These are phyloP conservation scores for Cordyceps militaris DNA, from an alignment of 2,329 filamentous ascomycete species.

Conservation along the genomic window DNA sequence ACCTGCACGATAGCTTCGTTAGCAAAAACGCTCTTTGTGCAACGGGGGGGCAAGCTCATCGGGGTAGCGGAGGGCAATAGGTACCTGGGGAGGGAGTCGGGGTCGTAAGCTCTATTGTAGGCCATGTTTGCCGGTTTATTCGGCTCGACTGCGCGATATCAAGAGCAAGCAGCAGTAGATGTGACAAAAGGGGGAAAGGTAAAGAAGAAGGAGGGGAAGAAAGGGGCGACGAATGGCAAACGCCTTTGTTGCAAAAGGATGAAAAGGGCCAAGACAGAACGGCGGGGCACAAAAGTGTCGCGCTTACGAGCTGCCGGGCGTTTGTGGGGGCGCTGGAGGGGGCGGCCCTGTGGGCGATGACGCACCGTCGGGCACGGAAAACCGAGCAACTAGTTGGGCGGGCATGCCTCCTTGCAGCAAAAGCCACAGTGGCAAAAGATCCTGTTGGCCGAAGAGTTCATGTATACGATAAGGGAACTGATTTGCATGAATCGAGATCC, in stretches of 20 bases:
- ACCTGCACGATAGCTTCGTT: constrained; percentile 36
- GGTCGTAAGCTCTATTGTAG: constrained; percentile 89
- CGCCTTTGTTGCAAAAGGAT: neutral
- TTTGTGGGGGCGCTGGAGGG: neutral
- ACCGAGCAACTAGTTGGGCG: neutral
- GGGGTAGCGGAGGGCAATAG: neutral
- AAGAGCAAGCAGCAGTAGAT: neutral
- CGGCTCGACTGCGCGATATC: neutral
- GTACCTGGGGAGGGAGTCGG: constrained; percentile 88
- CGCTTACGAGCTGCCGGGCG: neutral
- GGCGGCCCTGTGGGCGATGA: neutral
- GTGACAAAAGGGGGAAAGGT: neutral
- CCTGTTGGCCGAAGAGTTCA: too few relatives aligned
- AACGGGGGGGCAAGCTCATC: neutral
- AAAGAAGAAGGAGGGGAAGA: neutral
- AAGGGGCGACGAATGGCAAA: neutral
- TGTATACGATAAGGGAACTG: too few relatives aligned
- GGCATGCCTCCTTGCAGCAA: neutral
- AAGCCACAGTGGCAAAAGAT: too few relatives aligned
- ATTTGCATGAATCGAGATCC: too few relatives aligned
- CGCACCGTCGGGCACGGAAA: neutral
- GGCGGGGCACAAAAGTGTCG: neutral
- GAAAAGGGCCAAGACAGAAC: neutral
- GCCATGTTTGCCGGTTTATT: constrained; percentile 57
- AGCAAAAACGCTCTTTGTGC: neutral